Base-by-base conservation (phyloP, 2,329 filamentous ascomycete species). In the Pyrenochaeta sp. region DNA sequence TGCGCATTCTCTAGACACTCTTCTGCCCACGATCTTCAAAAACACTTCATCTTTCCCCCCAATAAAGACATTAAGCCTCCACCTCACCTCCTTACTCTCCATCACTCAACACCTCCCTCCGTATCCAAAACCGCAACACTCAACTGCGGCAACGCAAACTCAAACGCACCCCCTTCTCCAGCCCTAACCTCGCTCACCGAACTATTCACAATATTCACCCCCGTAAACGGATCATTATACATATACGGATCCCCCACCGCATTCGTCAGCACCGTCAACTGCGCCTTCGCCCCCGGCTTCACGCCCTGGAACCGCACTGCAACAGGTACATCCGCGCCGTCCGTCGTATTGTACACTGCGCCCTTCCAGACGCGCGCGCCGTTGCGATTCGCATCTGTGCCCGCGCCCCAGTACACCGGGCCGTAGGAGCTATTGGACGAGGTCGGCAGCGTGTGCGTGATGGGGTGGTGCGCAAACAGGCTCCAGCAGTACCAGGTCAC, bases 41-140 rank as follows among this genome's bases (percentile, higher is more conserved):
- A n/a, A n/a, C n/a, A n/a, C n/a, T n/a, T n/a, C n/a, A n/a, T n/a
- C n/a, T n/a, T n/a, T n/a, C n/a, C n/a, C n/a, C n/a, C n/a, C n/a
- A n/a, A n/a, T n/a, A n/a, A n/a, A n/a, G n/a, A n/a, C n/a, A n/a
- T n/a, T n/a, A n/a, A n/a, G n/a, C n/a, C n/a, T n/a, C n/a, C n/a
- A n/a, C n/a, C n/a, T n/a, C n/a, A n/a, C n/a, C n/a, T n/a, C n/a
- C n/a, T n/a, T n/a, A n/a, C n/a, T n/a, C n/a, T n/a, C n/a, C n/a
- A n/a, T n/a, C n/a, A n/a, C n/a, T n/a, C n/a, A n/a, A n/a, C n/a
- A n/a, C n/a, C n/a, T n/a, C n/a, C n/a, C n/a, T 59, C 68, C 11
- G 61, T 65, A 28, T 82, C 79, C 38, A 85, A 58, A 2, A 85
- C 76, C 10, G 80, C 81, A 35, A 85, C 76, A 52, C 80, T 83